A percentile compares a stretch with the other conserved stretches of the same genome.
Conservation (phyloP, 306 rosid genomes). For the Oxytropis ochrocephala region DNA sequence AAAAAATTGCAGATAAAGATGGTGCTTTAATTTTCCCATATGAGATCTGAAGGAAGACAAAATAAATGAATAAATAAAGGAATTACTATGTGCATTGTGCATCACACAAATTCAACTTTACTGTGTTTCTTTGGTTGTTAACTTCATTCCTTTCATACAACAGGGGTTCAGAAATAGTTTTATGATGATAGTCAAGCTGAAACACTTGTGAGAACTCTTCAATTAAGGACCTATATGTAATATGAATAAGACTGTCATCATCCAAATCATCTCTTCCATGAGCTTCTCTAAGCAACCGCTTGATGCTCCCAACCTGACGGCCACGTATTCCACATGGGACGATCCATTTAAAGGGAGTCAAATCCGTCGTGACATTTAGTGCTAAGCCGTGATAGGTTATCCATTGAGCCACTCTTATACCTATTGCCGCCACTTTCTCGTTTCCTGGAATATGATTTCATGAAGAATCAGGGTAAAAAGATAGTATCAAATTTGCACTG, state of each 20-base stretch:
- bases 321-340: slow-evolving; percentile 68
- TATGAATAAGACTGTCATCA: slow-evolving; percentile 40
- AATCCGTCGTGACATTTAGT: slow-evolving; percentile 58
- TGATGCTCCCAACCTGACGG: slow-evolving; percentile 61
- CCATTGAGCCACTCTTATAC: slow-evolving; percentile 57
- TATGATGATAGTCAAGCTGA: slow-evolving; percentile 37
- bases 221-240: slow-evolving; percentile 42
- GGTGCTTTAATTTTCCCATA: background rate
- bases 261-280: slow-evolving; percentile 8
- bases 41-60: background rate
- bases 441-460: slow-evolving; percentile 38
- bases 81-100: background rate
- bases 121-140: background rate
- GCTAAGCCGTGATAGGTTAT: slow-evolving; percentile 73
- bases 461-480: slow-evolving; percentile 2
- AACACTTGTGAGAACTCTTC: slow-evolving; percentile 59
- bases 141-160: slow-evolving; percentile 14
- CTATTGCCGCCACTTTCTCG: slow-evolving; percentile 74
- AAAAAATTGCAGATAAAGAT: background rate
- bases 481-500: background rate
- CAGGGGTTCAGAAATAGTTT: slow-evolving; percentile 20
- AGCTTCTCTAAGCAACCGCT: slow-evolving; percentile 35
- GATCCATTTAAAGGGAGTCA: slow-evolving; percentile 55
- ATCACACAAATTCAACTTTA: background rate
- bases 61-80: background rate